phyloP scores from a whole-genome alignment of 139 green algal genomes.

The Auxenochlorella pyrenoidosa region DNA sequence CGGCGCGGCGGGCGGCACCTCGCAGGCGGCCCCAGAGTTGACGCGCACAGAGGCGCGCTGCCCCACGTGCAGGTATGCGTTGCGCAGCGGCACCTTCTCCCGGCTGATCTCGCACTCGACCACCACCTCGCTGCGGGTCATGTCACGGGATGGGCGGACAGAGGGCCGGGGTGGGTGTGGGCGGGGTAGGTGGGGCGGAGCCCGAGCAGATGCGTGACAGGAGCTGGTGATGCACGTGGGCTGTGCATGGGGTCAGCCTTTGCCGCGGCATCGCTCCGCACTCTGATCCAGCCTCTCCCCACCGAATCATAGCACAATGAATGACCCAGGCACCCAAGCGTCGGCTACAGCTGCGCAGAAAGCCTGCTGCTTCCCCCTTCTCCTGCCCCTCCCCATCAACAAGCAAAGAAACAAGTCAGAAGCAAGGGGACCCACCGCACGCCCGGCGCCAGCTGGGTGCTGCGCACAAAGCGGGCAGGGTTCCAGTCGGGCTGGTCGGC shows the following conservation, averaged over 20 bases:
- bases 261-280: no score
- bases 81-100: slow-evolving; percentile 80
- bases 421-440: slow-evolving; percentile 45
- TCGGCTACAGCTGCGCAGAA: no score
- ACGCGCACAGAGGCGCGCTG: slow-evolving; percentile 71
- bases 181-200: not conserved
- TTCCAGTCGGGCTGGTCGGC: slow-evolving; percentile 86
- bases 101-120: slow-evolving; percentile 79
- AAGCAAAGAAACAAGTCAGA: no score
- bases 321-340: no score
- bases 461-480: slow-evolving; percentile 58
- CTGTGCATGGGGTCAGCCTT: no score
- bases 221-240: no score
- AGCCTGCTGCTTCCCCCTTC: no score
- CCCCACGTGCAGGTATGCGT: slow-evolving; percentile 78
- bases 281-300: no score
- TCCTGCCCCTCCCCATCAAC: no score
- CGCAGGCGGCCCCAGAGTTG: slow-evolving; percentile 62
- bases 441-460: slow-evolving; percentile 41
- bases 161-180: not conserved
- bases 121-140: slow-evolving; percentile 50
- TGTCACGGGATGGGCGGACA: no score
- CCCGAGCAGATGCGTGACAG: not conserved
- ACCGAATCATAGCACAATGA: no score
- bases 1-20: slow-evolving; percentile 26